Evolutionary conservation across 805 yeast genomes (phyloP).

Genomic region (Pichia pseudocactophila): DNA sequence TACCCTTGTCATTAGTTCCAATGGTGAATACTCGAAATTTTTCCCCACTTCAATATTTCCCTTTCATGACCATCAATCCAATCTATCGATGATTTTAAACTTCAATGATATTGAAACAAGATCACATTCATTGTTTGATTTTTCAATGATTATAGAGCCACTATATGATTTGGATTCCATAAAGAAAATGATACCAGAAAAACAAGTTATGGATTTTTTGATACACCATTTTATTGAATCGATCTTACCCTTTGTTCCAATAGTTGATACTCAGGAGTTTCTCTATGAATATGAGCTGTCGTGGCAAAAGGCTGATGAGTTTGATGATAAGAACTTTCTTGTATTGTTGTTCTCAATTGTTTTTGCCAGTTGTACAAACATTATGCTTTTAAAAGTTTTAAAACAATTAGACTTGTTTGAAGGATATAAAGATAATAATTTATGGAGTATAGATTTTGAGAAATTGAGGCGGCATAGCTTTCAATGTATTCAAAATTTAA

Average conservation of each 20-base stretch:
- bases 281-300: constrained; percentile 10
- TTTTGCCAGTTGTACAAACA: constrained; percentile 16
- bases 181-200: constrained; percentile 10
- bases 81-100: constrained; percentile 14
- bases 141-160: constrained; percentile 13
- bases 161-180: constrained; percentile 6
- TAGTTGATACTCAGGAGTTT: constrained; percentile 18
- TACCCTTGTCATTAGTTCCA: constrained; percentile 15
- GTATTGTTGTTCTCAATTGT: constrained; percentile 15
- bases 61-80: constrained; percentile 14
- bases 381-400: constrained; percentile 3
- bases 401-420: neutral
- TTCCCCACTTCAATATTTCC: constrained; percentile 18
- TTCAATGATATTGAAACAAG: constrained; percentile 5
- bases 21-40: constrained; percentile 19
- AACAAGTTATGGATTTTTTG: constrained; percentile 10
- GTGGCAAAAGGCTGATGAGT: constrained; percentile 11
- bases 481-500: constrained; percentile 16
- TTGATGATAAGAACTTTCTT: constrained; percentile 11
- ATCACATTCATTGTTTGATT: constrained; percentile 14
- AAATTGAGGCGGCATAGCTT: constrained; percentile 12
- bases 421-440: neutral
- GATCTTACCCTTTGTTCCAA: constrained; percentile 18
- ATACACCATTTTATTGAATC: constrained; percentile 15
- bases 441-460: constrained; percentile 4